phyloP scores from a whole-genome alignment of 2,329 filamentous ascomycete species.

The Sclerotinia sclerotiorum region DNA sequence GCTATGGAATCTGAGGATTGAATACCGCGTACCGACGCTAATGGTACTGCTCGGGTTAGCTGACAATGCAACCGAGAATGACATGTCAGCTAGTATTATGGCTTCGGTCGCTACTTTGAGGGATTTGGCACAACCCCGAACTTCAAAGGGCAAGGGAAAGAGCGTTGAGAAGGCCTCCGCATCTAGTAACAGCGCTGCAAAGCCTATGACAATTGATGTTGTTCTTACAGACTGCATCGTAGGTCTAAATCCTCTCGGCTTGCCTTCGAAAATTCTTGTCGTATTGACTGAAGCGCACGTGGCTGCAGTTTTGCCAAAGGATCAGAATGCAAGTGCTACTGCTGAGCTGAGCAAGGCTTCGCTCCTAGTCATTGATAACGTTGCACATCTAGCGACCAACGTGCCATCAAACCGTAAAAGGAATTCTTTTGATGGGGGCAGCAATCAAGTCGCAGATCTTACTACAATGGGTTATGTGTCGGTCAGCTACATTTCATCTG shows the following conservation, averaged over 20 bases:
- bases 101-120: constrained; percentile 77
- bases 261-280: constrained; percentile 73
- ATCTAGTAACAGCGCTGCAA: constrained; percentile 40
- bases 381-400: constrained; percentile 46
- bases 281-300: constrained; percentile 77
- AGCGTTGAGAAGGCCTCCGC: constrained; percentile 7
- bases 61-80: constrained; percentile 66
- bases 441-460: constrained; percentile 54
- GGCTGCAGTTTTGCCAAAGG: constrained; percentile 64
- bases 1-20: constrained; percentile 77
- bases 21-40: constrained; percentile 83
- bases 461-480: constrained; percentile 76
- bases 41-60: constrained; percentile 75
- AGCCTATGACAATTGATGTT: constrained; percentile 69
- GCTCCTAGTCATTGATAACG: constrained; percentile 78
- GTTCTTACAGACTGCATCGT: constrained; percentile 77
- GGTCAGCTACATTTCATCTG: constrained; percentile 83
- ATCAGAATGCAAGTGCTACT: constrained; percentile 61
- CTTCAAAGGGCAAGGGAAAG: constrained; percentile 24
- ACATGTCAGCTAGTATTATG: constrained; percentile 73
- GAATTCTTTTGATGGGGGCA: constrained; percentile 40
- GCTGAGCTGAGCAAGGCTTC: constrained; percentile 77
- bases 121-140: constrained; percentile 56
- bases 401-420: constrained; percentile 27
- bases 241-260: constrained; percentile 77